Evolutionary conservation across 768 basidiomycete species (phyloP), one percentile per base, ranked within the genome.

Genomic region (Boletus huronensis): DNA sequence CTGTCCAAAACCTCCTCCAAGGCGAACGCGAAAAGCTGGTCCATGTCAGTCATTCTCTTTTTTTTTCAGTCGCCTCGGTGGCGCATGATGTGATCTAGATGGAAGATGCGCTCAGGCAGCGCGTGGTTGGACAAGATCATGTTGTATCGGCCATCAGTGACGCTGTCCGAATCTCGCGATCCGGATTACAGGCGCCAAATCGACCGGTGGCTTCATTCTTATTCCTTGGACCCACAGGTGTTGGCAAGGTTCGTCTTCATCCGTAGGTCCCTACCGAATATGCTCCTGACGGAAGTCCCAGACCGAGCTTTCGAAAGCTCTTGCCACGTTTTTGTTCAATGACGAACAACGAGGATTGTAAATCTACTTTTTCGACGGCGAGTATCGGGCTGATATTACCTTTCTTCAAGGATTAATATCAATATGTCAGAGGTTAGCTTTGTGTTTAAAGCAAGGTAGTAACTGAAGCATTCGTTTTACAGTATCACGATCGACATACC

Each of bases 121-220:
- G 90, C 0, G 88, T 98, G 8, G 87, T 98, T 3, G 94, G 96
- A 1, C 96, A 98, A 67, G 87, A 93, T 54, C 85, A 93, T 59
- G 89, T 93, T n/a, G 79, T 98, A 28, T 69, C 79, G 1, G 84
- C 93, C 5, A 83, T 97, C 59, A 87, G 88, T 54, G 90, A 97
- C 62, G 93, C 95, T 14, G 90, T 98, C 23, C 83, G 93, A 17
- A 89, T 98, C 48, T 96, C 93, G 29, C 84, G 95, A 47, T 91
- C 94, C 3, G 95, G 96, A 0, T 70, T 98, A 19, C 88, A 93
- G 62, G 88, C 90, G 1, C 90, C 92, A 7, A 89, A 90, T 60
- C 77, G 93, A 16, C 96, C 95, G 1, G 86, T 96, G 17, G 93
- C 95, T 3, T 93, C 90, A 1, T 95, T 97, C 82, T 75, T 97